A percentile compares a stretch with the other conserved stretches of the same genome.
phyloP scores from a whole-genome alignment of 2,329 filamentous ascomycete species.

The Diplodia sapinea region DNA sequence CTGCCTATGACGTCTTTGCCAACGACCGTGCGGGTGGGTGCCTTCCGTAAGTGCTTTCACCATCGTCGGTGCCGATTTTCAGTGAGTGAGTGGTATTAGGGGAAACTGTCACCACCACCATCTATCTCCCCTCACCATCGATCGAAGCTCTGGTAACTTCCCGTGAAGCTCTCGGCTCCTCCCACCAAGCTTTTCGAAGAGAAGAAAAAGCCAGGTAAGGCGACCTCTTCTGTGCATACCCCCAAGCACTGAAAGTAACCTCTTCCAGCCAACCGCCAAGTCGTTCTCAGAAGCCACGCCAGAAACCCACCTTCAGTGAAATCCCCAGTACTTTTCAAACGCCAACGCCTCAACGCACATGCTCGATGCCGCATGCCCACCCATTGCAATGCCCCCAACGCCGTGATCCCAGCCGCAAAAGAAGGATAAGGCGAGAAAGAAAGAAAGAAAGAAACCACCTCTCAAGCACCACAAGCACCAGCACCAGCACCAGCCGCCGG shows the following conservation, averaged over 20 bases:
- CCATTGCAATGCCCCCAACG: not conserved
- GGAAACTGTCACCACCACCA: not conserved
- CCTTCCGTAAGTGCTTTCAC: too few relatives aligned
- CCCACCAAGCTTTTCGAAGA: not conserved
- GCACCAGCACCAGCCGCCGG: not conserved
- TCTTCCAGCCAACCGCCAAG: too few relatives aligned
- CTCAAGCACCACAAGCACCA: not conserved
- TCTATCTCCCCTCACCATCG: not conserved
- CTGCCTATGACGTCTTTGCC: too few relatives aligned
- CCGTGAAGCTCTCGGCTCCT: too few relatives aligned
- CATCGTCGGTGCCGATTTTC: not conserved
- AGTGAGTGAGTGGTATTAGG: not conserved
- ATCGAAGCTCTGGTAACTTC: not conserved
- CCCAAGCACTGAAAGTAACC: not conserved
- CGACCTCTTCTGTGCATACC: too few relatives aligned
- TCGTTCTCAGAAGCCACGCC: too few relatives aligned
- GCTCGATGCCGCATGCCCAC: not conserved
- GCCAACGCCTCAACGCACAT: not conserved
- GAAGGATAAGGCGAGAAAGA: not conserved
- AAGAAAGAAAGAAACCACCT: not conserved
- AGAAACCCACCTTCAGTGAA: too few relatives aligned
- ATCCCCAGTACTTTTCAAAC: not conserved
- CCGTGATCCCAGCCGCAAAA: not conserved
- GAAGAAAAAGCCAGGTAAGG: not conserved
- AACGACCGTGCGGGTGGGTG: too few relatives aligned